Evolutionary conservation across 2,329 filamentous ascomycete genomes (phyloP).

Genomic region (Nemania abortiva): DNA sequence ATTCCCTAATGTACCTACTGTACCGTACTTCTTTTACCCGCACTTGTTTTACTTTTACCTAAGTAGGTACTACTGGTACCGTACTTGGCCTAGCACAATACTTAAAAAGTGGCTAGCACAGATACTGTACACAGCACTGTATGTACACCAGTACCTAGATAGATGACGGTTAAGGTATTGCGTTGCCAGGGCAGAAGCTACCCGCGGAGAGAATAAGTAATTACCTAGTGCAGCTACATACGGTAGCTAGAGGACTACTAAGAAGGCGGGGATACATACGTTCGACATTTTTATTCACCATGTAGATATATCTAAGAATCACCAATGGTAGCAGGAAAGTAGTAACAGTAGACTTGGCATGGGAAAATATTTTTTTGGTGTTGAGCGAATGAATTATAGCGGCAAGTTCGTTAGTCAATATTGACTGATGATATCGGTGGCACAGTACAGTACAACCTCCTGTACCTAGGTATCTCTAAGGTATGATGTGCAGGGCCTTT

Average conservation of each 20-base stretch:
- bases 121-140: background rate
- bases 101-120: conserved; percentile 4
- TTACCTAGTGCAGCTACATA: too few species aligned
- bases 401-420: conserved; percentile 13
- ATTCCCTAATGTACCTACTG: background rate
- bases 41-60: conserved; percentile 6
- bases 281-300: too few species aligned
- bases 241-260: too few species aligned
- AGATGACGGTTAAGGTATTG: background rate
- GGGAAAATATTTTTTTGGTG: background rate
- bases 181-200: background rate
- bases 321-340: background rate
- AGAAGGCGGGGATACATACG: too few species aligned
- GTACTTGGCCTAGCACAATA: background rate
- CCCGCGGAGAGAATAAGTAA: background rate
- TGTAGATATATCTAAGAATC: background rate
- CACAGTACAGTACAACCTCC: background rate
- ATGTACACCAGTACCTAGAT: background rate
- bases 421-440: conserved; percentile 18
- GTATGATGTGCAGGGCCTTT: too few species aligned
- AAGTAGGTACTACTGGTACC: conserved; percentile 10
- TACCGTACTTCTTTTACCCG: conserved; percentile 1
- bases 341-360: background rate
- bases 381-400: too few species aligned
- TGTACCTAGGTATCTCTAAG: too few species aligned